Base-by-base conservation (phyloP, 768 basidiomycete genomes). In the Hypsizygus marmoreus region DNA sequence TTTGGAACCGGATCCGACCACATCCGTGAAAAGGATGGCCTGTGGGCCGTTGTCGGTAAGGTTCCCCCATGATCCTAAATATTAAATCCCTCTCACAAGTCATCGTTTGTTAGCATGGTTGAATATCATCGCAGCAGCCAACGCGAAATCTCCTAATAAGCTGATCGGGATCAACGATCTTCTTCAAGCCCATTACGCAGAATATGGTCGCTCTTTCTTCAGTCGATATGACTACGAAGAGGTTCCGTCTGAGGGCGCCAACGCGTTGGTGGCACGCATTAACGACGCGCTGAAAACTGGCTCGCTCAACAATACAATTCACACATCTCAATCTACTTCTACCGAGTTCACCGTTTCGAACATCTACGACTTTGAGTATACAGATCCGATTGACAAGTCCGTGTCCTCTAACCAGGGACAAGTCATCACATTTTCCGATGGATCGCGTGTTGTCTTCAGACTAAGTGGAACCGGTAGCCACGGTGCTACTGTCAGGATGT, bases 1-100 rank as follows among this genome's bases (percentile, higher is more conserved):
- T 99, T 99, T 66, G 97, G 97, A 46, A 99, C 97, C 6, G 97
- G 97, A n/a, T 98, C 95, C 11, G 97, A 99, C 69, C 97, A 99
- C 68, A 95, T 99, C 58, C 90, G 97, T 50, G 97, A 99, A 76
- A 99, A 99, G 78, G 97, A 99, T 58, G 97, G 97, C 54, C 73
- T 99, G 36, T 99, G 97, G 97, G 97, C 97, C 38, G 77, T 99
- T 54, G 75, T 97, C 34, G 95, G 93, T 91, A 53, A 63, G 90
- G 44, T 33, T 29, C 28, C 42, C 3, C 6, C 10, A 45, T 26
- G 23, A 28, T 26, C 42, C 45, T 26, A 33, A 26, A 50, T 50
- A 32, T 41, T n/a, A 37, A 32, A 23, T 16, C 16, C 20, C 43
- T 20, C 49, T 33, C 9, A 41, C 22, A 24, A 16, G 13, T 31